phyloP scores from a whole-genome alignment of 2,329 filamentous ascomycete species.

The Aspergillus eucalypticola region DNA sequence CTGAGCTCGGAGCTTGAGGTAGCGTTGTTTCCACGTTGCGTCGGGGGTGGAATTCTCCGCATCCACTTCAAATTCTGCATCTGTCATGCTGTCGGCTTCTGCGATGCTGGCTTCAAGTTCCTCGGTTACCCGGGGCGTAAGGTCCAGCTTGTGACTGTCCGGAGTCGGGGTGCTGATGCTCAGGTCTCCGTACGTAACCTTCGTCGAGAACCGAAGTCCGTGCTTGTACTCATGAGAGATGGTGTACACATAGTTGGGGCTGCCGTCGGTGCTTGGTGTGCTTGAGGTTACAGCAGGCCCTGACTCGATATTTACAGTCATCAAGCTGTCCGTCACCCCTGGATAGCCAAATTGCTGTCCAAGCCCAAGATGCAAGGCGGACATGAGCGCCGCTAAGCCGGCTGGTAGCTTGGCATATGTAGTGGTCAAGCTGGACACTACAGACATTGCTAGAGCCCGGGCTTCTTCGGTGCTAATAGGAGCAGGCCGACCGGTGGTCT shows the following conservation, averaged over 20 bases:
- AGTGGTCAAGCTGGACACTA: slow-evolving; percentile 33
- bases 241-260: slow-evolving; percentile 21
- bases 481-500: slow-evolving; percentile 28
- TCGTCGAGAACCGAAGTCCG: slow-evolving; percentile 28
- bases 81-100: slow-evolving; percentile 25
- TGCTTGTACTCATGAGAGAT: slow-evolving; percentile 31
- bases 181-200: slow-evolving; percentile 26
- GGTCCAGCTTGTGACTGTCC: slow-evolving; percentile 12
- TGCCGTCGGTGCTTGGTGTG: slow-evolving; percentile 11
- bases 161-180: slow-evolving; percentile 9
- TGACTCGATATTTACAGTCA: slow-evolving; percentile 30
- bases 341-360: slow-evolving; percentile 36
- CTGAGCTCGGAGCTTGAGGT: slow-evolving; percentile 39
- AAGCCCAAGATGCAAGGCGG: slow-evolving; percentile 40
- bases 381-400: slow-evolving; percentile 26
- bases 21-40: slow-evolving; percentile 43
- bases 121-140: slow-evolving; percentile 8
- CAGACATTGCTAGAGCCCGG: slow-evolving; percentile 30
- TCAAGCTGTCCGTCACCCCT: slow-evolving; percentile 22
- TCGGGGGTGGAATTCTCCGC: slow-evolving; percentile 26
- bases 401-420: slow-evolving; percentile 31
- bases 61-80: slow-evolving; percentile 33
- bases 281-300: slow-evolving; percentile 7
- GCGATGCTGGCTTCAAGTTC: slow-evolving; percentile 18
- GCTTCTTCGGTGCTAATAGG: slow-evolving; percentile 36